phyloP scores from a whole-genome alignment of 352 stramenopile genomes.

The Pythium biforme region DNA sequence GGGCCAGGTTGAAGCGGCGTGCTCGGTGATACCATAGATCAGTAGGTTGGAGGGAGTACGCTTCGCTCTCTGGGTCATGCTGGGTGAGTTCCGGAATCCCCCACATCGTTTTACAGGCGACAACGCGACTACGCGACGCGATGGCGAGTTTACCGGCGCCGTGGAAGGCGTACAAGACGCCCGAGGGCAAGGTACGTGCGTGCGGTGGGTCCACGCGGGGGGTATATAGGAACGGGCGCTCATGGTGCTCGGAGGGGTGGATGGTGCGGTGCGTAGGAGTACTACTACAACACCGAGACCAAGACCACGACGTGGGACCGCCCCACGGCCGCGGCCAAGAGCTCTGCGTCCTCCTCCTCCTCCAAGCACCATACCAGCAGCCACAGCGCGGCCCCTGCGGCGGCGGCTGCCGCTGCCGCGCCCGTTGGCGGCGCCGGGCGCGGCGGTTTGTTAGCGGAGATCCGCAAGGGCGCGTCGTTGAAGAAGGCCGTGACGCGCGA shows the following conservation, averaged over 20 bases:
- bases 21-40: background rate
- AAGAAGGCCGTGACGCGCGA: constrained; percentile 83
- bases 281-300: constrained; percentile 89
- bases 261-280: constrained; percentile 46
- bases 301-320: constrained; percentile 88
- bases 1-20: constrained; percentile 23
- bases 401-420: constrained; percentile 9
- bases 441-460: constrained; percentile 61
- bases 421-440: constrained; percentile 38
- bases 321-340: constrained; percentile 26
- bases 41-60: constrained; percentile 5
- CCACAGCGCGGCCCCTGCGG: constrained; percentile 1
- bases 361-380: constrained; percentile 20
- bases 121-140: background rate
- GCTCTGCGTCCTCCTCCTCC: constrained; percentile 8
- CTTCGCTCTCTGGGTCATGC: background rate
- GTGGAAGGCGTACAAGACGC: constrained; percentile 87
- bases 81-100: background rate
- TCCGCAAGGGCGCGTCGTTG: constrained; percentile 62
- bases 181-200: constrained; percentile 73
- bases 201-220: no score
- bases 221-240: background rate
- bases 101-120: background rate
- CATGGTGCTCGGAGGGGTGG: background rate
- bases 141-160: constrained; percentile 46